Evolutionary conservation across 2,329 filamentous ascomycete species (phyloP).

Genomic region (Westerdykella aurantiaca): DNA sequence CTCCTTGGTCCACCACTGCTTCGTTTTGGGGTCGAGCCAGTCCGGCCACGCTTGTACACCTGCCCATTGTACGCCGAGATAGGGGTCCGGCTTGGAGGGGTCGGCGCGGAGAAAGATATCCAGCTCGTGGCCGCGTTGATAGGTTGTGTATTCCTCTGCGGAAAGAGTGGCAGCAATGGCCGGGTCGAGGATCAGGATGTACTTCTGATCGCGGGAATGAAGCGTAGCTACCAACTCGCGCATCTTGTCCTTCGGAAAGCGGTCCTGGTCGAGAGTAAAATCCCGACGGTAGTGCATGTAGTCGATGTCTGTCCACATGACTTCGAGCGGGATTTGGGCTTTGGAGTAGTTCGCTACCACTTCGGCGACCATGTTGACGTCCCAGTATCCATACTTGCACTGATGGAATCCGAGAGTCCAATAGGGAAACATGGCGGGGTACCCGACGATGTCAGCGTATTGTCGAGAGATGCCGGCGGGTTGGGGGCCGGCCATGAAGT

Average conservation of each 20-base stretch:
- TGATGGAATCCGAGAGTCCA: slow-evolving; percentile 51
- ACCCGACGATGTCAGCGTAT: slow-evolving; percentile 47
- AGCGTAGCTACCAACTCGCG: slow-evolving; percentile 61
- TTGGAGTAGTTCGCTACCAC: slow-evolving; percentile 62
- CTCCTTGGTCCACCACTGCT: slow-evolving; percentile 64
- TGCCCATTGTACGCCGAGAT: slow-evolving; percentile 68
- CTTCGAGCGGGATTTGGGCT: slow-evolving; percentile 62
- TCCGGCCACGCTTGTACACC: slow-evolving; percentile 68
- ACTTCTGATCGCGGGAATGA: slow-evolving; percentile 61
- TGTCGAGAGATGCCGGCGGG: slow-evolving; percentile 46
- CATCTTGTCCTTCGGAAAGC: slow-evolving; percentile 58
- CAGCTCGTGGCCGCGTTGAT: slow-evolving; percentile 56
- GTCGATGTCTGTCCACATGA: slow-evolving; percentile 70
- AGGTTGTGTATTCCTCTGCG: slow-evolving; percentile 50
- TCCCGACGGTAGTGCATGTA: slow-evolving; percentile 58
- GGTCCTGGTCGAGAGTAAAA: slow-evolving; percentile 60
- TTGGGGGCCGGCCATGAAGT: slow-evolving; percentile 46
- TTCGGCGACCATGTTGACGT: slow-evolving; percentile 60
- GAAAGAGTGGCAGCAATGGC: slow-evolving; percentile 35
- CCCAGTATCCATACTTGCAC: slow-evolving; percentile 49
- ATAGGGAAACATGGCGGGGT: slow-evolving; percentile 47
- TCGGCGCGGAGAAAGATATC: slow-evolving; percentile 53
- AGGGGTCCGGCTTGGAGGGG: slow-evolving; percentile 42
- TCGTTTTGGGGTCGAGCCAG: slow-evolving; percentile 64
- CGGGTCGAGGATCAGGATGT: slow-evolving; percentile 74